Conservation (phyloP, 306 rosid species). For the Ormosia semicastrata region DNA sequence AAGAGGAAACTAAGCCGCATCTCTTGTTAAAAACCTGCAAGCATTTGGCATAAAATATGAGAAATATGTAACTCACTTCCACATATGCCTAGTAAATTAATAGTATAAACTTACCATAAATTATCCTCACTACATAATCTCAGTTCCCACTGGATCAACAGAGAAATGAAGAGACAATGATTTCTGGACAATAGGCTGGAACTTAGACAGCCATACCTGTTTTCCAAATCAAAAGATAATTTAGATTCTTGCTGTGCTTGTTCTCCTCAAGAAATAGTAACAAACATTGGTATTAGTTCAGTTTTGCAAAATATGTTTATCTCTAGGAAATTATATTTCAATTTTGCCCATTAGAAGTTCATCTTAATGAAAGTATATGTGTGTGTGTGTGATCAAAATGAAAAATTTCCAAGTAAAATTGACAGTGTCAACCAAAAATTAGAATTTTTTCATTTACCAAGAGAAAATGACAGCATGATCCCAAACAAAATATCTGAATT, state of each 20-base stretch:
- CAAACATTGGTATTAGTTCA: background rate
- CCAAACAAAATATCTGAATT: background rate
- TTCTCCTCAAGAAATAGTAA: slow-evolving; percentile 12
- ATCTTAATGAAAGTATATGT: background rate
- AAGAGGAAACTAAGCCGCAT: slow-evolving; percentile 29
- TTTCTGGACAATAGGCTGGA: slow-evolving; percentile 65
- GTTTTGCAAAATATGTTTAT: background rate
- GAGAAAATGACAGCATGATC: slow-evolving; percentile 11
- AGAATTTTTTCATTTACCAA: background rate
- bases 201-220: slow-evolving; percentile 76
- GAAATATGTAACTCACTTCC: background rate
- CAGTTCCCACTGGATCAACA: slow-evolving; percentile 89
- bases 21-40: slow-evolving; percentile 42
- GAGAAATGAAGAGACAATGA: slow-evolving; percentile 66
- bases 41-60: slow-evolving; percentile 13
- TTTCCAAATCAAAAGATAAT: slow-evolving; percentile 29
- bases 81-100: background rate
- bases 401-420: slow-evolving; percentile 7
- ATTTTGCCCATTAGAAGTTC: slow-evolving; percentile 13
- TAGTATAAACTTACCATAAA: slow-evolving; percentile 42
- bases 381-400: background rate
- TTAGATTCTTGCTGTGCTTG: slow-evolving; percentile 24
- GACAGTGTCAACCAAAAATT: background rate
- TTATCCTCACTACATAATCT: slow-evolving; percentile 66
- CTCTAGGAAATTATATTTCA: slow-evolving; percentile 13